phyloP scores from a whole-genome alignment of 768 basidiomycete species.

The Termitomyces sp. region DNA sequence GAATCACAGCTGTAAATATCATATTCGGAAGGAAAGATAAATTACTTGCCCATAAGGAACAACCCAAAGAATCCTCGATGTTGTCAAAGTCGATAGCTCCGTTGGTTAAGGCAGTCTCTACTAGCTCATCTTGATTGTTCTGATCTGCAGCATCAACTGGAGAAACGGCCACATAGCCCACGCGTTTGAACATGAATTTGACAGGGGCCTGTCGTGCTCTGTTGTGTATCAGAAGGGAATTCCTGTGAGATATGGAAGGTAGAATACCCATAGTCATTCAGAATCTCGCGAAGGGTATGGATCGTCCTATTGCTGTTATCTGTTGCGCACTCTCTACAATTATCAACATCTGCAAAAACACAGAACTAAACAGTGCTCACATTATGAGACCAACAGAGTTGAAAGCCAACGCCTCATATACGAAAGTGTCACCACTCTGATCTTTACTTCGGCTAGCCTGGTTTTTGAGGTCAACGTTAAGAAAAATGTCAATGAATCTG shows the following conservation, averaged over 20 bases:
- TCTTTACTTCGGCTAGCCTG: slow-evolving; percentile 52
- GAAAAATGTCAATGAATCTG: background rate
- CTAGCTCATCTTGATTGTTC: slow-evolving; percentile 33
- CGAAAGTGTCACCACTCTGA: slow-evolving; percentile 43
- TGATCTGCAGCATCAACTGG: slow-evolving; percentile 24
- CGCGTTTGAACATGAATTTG: slow-evolving; percentile 60
- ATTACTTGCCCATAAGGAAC: slow-evolving; percentile 12
- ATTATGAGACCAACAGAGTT: slow-evolving; percentile 63
- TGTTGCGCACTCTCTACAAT: slow-evolving; percentile 54
- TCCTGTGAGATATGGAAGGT: background rate
- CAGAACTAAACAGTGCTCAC: slow-evolving; percentile 35
- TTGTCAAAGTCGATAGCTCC: slow-evolving; percentile 24
- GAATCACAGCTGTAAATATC: background rate
- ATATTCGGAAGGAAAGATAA: background rate
- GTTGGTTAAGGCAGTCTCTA: slow-evolving; percentile 16
- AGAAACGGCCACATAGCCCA: slow-evolving; percentile 50
- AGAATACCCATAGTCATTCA: slow-evolving; percentile 45
- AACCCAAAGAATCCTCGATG: background rate
- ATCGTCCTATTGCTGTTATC: slow-evolving; percentile 65
- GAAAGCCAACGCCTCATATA: slow-evolving; percentile 61
- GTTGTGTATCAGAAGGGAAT: slow-evolving; percentile 5
- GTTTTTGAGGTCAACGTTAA: background rate
- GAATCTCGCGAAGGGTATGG: slow-evolving; percentile 51
- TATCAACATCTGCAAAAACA: background rate
- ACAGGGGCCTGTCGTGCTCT: slow-evolving; percentile 66